These are phyloP conservation scores for Botryotinia convoluta DNA, from an alignment of 2,329 filamentous ascomycete genomes.

Conservation along the genomic window DNA sequence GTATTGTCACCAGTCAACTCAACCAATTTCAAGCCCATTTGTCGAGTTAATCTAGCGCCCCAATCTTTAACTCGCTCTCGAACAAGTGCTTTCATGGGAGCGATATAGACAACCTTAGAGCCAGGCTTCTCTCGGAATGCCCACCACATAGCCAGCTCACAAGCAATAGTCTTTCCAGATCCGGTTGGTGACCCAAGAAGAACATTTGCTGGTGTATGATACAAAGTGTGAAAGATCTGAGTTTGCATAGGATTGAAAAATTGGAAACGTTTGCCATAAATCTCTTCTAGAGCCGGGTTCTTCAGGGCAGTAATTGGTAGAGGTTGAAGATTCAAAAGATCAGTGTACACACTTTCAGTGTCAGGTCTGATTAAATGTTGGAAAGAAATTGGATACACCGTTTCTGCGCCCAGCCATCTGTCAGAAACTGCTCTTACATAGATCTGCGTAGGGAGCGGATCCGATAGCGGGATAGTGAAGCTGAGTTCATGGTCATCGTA, in stretches of 20 bases:
- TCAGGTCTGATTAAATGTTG: constrained; percentile 97
- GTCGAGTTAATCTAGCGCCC: constrained; percentile 74
- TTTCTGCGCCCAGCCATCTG: constrained; percentile 94
- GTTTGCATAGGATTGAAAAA: constrained; percentile 99
- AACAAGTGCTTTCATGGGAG: constrained; percentile 98
- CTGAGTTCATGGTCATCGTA: constrained; percentile 96
- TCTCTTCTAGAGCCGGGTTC: constrained; percentile 80
- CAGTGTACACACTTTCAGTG: constrained; percentile 95
- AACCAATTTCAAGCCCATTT: constrained; percentile 85
- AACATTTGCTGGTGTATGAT: constrained; percentile 88
- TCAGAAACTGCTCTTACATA: constrained; percentile 95
- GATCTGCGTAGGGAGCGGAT: constrained; percentile 91
- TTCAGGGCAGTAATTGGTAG: constrained; percentile 83
- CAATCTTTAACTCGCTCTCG: constrained; percentile 96
- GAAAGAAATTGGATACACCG: constrained; percentile 91
- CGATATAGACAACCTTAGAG: constrained; percentile 98
- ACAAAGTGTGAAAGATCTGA: constrained; percentile 95
- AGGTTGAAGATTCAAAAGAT: constrained; percentile 87
- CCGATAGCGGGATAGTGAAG: constrained; percentile 92
- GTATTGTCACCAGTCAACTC: constrained; percentile 98
- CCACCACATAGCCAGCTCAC: constrained; percentile 99
- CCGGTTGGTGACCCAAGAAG: constrained; percentile 93
- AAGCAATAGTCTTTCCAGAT: constrained; percentile 95
- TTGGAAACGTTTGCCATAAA: constrained; percentile 85
- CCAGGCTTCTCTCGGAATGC: constrained; percentile 91